Conservation (phyloP, 2,329 filamentous ascomycete species). For the Lecanosticta acicola region DNA sequence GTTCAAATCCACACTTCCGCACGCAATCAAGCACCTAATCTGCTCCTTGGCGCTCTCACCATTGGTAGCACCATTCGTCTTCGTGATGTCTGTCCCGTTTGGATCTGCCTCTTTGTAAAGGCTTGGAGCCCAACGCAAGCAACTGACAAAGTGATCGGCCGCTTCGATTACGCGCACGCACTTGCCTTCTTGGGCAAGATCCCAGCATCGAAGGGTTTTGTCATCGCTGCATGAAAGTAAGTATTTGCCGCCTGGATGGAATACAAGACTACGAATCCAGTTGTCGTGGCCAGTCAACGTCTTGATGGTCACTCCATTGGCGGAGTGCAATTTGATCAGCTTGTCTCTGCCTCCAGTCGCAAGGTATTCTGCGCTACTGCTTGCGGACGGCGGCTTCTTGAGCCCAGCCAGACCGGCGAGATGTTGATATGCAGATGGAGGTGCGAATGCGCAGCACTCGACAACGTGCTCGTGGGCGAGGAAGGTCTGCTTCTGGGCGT, state of each 20-base stretch:
- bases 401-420: slow-evolving; percentile 71
- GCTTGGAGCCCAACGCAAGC: slow-evolving; percentile 79
- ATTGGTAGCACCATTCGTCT: slow-evolving; percentile 39
- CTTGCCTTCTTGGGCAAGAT: slow-evolving; percentile 81
- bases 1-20: slow-evolving; percentile 75
- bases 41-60: slow-evolving; percentile 40
- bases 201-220: slow-evolving; percentile 90
- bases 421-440: slow-evolving; percentile 69
- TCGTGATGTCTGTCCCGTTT: slow-evolving; percentile 38
- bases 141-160: slow-evolving; percentile 75
- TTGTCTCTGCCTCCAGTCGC: slow-evolving; percentile 88
- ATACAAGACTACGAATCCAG: slow-evolving; percentile 80
- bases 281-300: slow-evolving; percentile 86
- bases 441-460: slow-evolving; percentile 82
- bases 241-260: slow-evolving; percentile 89
- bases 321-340: slow-evolving; percentile 83
- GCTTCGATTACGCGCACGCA: slow-evolving; percentile 77
- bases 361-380: slow-evolving; percentile 76
- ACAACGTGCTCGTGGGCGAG: slow-evolving; percentile 81
- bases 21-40: slow-evolving; percentile 80
- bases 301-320: slow-evolving; percentile 75
- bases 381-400: slow-evolving; percentile 71
- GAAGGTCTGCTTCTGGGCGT: slow-evolving; percentile 61
- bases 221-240: slow-evolving; percentile 82
- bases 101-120: slow-evolving; percentile 55